These are phyloP conservation scores for Vicia villosa DNA, from an alignment of 306 rosid genomes.

Conservation along the genomic window DNA sequence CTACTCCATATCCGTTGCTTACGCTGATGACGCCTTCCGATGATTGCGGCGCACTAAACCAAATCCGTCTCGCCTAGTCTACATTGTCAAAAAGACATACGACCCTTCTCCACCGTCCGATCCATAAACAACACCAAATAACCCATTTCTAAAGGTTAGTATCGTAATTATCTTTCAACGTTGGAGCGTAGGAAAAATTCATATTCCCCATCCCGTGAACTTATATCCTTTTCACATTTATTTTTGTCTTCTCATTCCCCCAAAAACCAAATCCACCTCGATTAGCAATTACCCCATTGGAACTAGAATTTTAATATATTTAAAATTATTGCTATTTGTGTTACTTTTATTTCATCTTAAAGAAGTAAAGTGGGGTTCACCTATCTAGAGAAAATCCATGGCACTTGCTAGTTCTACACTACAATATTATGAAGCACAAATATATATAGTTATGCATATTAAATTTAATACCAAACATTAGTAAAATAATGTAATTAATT, in stretches of 20 bases:
- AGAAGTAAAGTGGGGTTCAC: slow-evolving; percentile 17
- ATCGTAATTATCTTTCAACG: neutral
- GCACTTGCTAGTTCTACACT: neutral
- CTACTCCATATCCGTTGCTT: neutral
- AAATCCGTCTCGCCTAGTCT: neutral
- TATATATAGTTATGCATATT: no score
- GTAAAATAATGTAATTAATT: no score
- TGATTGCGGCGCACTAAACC: slow-evolving; percentile 14
- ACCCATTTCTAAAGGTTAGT: neutral
- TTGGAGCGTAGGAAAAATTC: neutral
- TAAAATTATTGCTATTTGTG: neutral
- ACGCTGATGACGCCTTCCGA: slow-evolving; percentile 1
- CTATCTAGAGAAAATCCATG: neutral
- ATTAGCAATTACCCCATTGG: neutral
- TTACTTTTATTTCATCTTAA: neutral
- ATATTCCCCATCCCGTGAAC: slow-evolving; percentile 30
- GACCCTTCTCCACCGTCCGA: slow-evolving; percentile 19
- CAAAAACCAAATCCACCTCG: slow-evolving; percentile 18
- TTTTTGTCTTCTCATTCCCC: slow-evolving; percentile 26
- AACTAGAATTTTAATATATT: neutral
- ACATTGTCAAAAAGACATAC: neutral
- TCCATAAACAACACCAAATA: neutral
- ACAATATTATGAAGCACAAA: no score
- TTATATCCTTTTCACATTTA: slow-evolving; percentile 22
- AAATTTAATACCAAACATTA: no score